Evolutionary conservation across 768 basidiomycete genomes (phyloP), one percentile per base, ranked within the genome.

Genomic region (Lactifluus pinguis): DNA sequence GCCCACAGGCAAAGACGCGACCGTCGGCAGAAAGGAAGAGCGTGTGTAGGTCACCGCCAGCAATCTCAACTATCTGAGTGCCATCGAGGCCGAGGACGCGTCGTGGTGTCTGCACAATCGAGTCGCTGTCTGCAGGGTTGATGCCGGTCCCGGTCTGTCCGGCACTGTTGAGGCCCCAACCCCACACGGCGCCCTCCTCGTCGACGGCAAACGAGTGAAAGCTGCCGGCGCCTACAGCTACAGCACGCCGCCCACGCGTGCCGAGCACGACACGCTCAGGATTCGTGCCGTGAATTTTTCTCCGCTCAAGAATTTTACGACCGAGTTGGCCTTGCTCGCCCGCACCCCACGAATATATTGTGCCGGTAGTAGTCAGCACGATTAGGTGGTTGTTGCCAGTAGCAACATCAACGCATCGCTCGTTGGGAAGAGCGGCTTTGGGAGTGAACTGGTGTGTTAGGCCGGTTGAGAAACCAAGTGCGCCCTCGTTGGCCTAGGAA

Each of bases 121-220:
- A 79, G 49, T 79, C 80, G 14, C 72, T 65, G 9, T 78, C 74
- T 11, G 69, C 68, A 75, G 76, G 72, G 75, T 76, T 67, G 62
- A 72, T 69, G 8, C 76, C 77, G 0, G 87, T 85, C 36, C 89
- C 89, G 1, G 83, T 83, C 72, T 92, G 89, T 32, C 87, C 94
- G 86, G 80, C 89, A 73, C 77, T 90, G 72, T 98, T 97, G 61
- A 94, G 77, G n/a, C 95, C 95, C 95, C 95, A 98, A 13, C 84
- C 92, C 85, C 87, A 98, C 9, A 95, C 88, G 52, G 80, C 82
- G 32, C 92, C 94, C 6, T 78, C 75, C 55, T 87, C 82, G 70
- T 93, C 87, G 59, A 98, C 84, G 3, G 94, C 95, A 68, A 97
- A 98, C 0, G 92, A 95, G 68, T 91, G 88, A 72, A 85, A 90